A percentile compares a stretch with the other conserved stretches of the same genome.
phyloP scores from a whole-genome alignment of 768 basidiomycete genomes.

The Ramaria sp. region DNA sequence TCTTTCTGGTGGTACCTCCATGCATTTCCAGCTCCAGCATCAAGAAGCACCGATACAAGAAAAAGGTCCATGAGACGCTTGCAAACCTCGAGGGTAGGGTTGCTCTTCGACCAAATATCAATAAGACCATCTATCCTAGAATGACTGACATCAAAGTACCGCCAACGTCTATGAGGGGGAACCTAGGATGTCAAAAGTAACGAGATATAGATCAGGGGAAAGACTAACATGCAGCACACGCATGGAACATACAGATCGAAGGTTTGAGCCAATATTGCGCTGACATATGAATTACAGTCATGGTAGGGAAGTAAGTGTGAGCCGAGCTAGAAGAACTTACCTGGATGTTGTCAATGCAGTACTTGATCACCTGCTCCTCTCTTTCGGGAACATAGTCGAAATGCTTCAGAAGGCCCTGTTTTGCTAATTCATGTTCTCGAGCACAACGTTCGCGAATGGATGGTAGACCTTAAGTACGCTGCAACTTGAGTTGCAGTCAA shows the following conservation, averaged over 20 bases:
- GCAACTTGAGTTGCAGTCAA: constrained; percentile 6
- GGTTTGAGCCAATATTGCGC: constrained; percentile 74
- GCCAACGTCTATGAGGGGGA: constrained; percentile 82
- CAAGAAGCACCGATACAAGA: constrained; percentile 82
- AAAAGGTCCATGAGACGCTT: constrained; percentile 82
- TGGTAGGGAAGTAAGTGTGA: not conserved
- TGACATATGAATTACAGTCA: constrained; percentile 18
- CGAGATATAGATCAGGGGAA: not conserved
- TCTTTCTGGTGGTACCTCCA: constrained; percentile 68
- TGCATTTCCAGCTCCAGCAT: constrained; percentile 80
- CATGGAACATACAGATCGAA: constrained; percentile 38
- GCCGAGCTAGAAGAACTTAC: constrained; percentile 30
- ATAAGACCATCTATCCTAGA: constrained; percentile 55
- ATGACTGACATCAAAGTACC: constrained; percentile 67
- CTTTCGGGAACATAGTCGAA: constrained; percentile 78
- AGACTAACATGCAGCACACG: not conserved
- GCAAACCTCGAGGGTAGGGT: constrained; percentile 37
- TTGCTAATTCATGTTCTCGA: constrained; percentile 67
- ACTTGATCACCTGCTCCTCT: constrained; percentile 56
- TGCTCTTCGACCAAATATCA: constrained; percentile 35
- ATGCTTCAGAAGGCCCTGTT: constrained; percentile 65
- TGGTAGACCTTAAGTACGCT: constrained; percentile 68
- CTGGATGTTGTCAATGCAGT: constrained; percentile 69
- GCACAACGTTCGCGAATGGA: constrained; percentile 83
- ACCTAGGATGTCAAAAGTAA: constrained; percentile 37